phyloP scores from a whole-genome alignment of 192 early-diverging fungal genomes.

The Coemansia sp. region DNA sequence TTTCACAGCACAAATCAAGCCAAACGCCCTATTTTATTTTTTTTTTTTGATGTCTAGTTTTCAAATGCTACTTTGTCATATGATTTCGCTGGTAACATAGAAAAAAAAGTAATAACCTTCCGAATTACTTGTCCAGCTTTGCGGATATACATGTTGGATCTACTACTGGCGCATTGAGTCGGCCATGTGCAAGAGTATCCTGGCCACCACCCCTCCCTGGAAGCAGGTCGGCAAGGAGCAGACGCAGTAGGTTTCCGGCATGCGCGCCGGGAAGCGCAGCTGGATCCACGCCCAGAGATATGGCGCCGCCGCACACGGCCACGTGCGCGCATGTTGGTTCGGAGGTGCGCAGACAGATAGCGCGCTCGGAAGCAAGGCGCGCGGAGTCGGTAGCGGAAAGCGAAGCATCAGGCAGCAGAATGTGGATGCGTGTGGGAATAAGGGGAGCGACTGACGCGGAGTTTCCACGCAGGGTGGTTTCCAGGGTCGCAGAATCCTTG shows the following conservation, averaged over 20 bases:
- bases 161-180: conserved; percentile 5
- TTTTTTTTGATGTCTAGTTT: too few relatives aligned
- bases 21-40: too few relatives aligned
- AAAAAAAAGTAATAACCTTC: too few relatives aligned
- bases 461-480: conserved; percentile 26
- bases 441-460: background rate
- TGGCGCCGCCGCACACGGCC: conserved; percentile 72
- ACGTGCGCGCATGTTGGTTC: conserved; percentile 49
- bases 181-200: conserved; percentile 34
- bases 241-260: conserved; percentile 71
- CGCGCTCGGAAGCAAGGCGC: conserved; percentile 37
- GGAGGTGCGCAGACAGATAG: conserved; percentile 23
- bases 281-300: conserved; percentile 72
- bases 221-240: conserved; percentile 59
- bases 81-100: too few relatives aligned
- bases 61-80: too few relatives aligned
- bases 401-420: conserved; percentile 9
- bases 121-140: too few relatives aligned
- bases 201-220: conserved; percentile 56
- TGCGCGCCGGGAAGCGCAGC: conserved; percentile 77
- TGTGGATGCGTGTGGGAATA: conserved; percentile 22
- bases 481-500: conserved; percentile 23
- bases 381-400: conserved; percentile 5
- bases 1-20: too few relatives aligned
- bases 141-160: background rate